These are phyloP conservation scores for Postia placenta DNA, from an alignment of 768 basidiomycete species.

Conservation along the genomic window DNA sequence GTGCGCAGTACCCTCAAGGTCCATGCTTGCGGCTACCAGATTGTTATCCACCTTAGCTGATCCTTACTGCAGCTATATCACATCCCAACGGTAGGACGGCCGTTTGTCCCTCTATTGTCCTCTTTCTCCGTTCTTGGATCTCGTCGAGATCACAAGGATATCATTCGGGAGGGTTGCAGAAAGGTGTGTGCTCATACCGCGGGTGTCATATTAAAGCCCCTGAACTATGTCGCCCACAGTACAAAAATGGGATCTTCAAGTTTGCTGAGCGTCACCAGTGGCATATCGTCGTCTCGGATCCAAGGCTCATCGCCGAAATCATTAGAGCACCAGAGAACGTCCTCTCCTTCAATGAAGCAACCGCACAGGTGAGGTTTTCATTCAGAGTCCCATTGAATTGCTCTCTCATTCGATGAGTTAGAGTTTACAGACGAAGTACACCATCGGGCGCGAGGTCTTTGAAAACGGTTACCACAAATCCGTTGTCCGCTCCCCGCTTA, in stretches of 20 bases:
- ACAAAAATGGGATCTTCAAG: constrained; percentile 26
- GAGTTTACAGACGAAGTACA: constrained; percentile 30
- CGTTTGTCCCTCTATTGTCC: constrained; percentile 28
- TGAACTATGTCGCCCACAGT: constrained; percentile 9
- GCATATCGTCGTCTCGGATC: constrained; percentile 32
- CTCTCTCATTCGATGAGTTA: neutral
- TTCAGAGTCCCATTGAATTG: neutral
- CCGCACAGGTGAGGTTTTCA: constrained; percentile 26
- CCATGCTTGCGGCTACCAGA: neutral
- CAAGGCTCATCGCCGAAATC: constrained; percentile 31
- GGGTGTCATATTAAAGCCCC: neutral
- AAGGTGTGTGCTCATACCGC: constrained; percentile 17
- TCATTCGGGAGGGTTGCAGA: constrained; percentile 32
- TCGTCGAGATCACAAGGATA: constrained; percentile 22
- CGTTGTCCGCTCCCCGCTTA: constrained; percentile 25
- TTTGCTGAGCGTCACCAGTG: constrained; percentile 24
- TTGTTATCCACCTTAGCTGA: neutral
- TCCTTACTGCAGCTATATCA: constrained; percentile 4
- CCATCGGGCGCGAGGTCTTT: constrained; percentile 27
- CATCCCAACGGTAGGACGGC: constrained; percentile 29
- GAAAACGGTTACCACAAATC: constrained; percentile 25
- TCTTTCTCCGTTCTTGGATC: constrained; percentile 26
- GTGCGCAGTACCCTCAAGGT: neutral
- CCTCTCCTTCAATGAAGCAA: constrained; percentile 28
- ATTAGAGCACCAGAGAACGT: constrained; percentile 30